These are phyloP conservation scores for Acacia melanoxylon DNA, from an alignment of 306 rosid genomes.

Conservation along the genomic window DNA sequence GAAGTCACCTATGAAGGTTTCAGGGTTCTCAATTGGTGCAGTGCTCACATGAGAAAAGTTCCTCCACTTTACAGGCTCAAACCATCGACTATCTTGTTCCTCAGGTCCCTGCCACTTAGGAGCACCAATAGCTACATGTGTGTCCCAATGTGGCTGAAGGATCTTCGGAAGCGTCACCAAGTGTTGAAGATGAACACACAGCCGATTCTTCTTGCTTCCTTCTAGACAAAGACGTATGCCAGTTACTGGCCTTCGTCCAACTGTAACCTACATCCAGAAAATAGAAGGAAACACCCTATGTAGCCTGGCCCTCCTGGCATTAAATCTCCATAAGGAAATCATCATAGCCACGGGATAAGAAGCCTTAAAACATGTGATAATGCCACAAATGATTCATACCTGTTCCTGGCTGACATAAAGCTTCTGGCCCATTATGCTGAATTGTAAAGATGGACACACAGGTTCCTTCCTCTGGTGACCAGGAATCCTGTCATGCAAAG, in stretches of 20 bases:
- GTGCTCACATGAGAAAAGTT: conserved; percentile 88
- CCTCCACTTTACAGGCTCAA: conserved; percentile 84
- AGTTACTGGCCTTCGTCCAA: conserved; percentile 85
- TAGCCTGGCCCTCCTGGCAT: background rate
- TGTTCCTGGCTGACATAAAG: conserved; percentile 91
- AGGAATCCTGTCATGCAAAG: conserved; percentile 58
- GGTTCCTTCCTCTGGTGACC: conserved; percentile 96
- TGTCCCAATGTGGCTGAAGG: conserved; percentile 72
- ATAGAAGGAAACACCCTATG: background rate
- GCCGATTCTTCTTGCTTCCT: conserved; percentile 75
- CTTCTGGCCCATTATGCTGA: conserved; percentile 97
- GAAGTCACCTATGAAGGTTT: conserved; percentile 59
- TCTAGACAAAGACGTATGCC: conserved; percentile 73
- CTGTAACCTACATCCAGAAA: conserved; percentile 62
- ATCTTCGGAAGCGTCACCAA: conserved; percentile 75
- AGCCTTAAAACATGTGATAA: conserved; percentile 6
- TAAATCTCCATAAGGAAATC: background rate
- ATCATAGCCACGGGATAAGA: conserved; percentile 2
- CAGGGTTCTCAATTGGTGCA: conserved; percentile 78
- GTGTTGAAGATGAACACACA: conserved; percentile 85
- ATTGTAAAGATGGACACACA: conserved; percentile 90
- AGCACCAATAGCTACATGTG: conserved; percentile 78
- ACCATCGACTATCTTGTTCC: conserved; percentile 94
- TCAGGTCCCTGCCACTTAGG: conserved; percentile 91
- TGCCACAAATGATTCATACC: conserved; percentile 41